A percentile compares a stretch with the other conserved stretches of the same genome.
phyloP scores from a whole-genome alignment of 2,329 filamentous ascomycete genomes.

The Pyricularia grisea region DNA sequence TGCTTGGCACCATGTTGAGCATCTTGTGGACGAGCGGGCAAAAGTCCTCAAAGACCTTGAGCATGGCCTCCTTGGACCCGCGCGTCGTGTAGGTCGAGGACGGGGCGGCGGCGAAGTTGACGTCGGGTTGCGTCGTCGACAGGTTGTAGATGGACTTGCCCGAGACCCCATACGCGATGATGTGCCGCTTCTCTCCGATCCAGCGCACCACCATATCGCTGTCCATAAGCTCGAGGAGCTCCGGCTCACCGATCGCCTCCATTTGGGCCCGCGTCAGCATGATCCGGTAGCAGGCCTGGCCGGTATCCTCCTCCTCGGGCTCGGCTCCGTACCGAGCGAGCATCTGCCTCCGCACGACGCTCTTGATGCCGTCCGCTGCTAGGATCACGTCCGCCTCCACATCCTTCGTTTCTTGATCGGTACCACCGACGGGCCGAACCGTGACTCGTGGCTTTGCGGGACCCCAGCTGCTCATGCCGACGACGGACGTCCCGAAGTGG shows the following conservation, averaged over 20 bases:
- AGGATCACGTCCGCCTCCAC: constrained; percentile 45
- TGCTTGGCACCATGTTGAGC: constrained; percentile 50
- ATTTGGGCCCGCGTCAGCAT: constrained; percentile 63
- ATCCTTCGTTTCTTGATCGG: constrained; percentile 33
- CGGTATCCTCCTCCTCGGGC: constrained; percentile 55
- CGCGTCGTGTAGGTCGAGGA: constrained; percentile 53
- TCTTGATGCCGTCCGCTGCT: constrained; percentile 48
- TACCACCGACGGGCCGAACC: constrained; percentile 46
- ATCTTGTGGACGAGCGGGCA: constrained; percentile 49
- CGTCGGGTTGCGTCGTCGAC: constrained; percentile 52
- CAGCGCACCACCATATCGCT: constrained; percentile 60
- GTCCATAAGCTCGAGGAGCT: constrained; percentile 58
- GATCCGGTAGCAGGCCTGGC: constrained; percentile 71
- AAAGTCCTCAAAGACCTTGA: constrained; percentile 52
- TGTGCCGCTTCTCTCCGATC: constrained; percentile 67
- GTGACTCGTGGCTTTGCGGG: constrained; percentile 48
- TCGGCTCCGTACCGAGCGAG: constrained; percentile 40
- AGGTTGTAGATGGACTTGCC: constrained; percentile 58
- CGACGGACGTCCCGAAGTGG: constrained; percentile 51
- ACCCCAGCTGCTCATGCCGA: constrained; percentile 47
- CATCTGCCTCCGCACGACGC: constrained; percentile 38
- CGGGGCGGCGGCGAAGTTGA: constrained; percentile 47
- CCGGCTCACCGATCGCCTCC: constrained; percentile 54
- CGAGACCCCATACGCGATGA: constrained; percentile 68
- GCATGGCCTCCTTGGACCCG: constrained; percentile 51